Conservation (phyloP, 164 flowering plant genomes). For the Cinnamomum micranthum region DNA sequence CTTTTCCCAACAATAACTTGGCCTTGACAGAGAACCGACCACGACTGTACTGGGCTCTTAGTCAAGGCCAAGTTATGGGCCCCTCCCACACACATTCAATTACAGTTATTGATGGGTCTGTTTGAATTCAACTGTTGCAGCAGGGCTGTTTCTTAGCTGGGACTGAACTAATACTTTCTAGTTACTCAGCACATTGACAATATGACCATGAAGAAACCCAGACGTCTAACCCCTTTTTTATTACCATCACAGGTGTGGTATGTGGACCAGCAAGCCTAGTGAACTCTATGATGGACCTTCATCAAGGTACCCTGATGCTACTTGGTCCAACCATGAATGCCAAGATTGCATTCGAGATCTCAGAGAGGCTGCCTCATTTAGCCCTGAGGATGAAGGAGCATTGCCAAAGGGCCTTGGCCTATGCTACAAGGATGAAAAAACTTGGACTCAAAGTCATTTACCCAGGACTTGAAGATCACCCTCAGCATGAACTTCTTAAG, state of each 20-base stretch:
- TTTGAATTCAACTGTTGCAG: background rate
- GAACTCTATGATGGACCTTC: constrained; percentile 93
- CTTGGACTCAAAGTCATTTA: constrained; percentile 87
- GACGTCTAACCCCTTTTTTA: too few species aligned
- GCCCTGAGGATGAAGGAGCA: constrained; percentile 88
- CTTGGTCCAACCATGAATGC: constrained; percentile 95
- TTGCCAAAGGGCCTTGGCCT: constrained; percentile 59
- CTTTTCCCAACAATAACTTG: too few species aligned
- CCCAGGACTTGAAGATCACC: constrained; percentile 92
- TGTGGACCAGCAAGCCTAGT: constrained; percentile 80
- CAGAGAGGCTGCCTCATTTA: constrained; percentile 81
- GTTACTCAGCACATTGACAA: too few species aligned
- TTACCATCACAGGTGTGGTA: constrained; percentile 50
- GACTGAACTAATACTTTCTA: background rate
- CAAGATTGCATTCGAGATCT: constrained; percentile 81
- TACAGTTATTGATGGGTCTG: too few species aligned
- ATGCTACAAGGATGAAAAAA: constrained; percentile 66
- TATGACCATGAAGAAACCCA: too few species aligned
- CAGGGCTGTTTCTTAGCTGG: background rate
- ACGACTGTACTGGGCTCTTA: too few species aligned
- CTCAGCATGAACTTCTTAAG: constrained; percentile 53
- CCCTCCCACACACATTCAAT: too few species aligned
- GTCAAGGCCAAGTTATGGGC: too few species aligned
- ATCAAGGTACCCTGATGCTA: constrained; percentile 80
- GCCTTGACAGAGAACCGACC: too few species aligned